A percentile compares a stretch with the other conserved stretches of the same genome.
These are phyloP conservation scores for Pecoramyces ruminantium DNA, from an alignment of 192 early-diverging fungal species.

Conservation along the genomic window DNA sequence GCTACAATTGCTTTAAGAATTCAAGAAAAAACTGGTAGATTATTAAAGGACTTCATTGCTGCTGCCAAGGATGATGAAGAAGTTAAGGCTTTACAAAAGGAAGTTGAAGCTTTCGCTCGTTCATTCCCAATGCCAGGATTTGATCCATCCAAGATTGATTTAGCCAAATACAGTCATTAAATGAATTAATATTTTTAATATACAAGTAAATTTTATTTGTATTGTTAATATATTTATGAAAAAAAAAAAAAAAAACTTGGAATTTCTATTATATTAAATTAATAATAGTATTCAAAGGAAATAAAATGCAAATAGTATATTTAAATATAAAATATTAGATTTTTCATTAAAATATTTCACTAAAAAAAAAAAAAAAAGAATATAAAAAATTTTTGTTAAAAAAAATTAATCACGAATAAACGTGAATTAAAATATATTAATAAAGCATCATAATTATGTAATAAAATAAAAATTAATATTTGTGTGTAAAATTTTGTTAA, in stretches of 20 bases:
- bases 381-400: background rate
- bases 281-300: too few species aligned
- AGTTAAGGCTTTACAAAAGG: constrained; percentile 61
- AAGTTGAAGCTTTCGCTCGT: constrained; percentile 83
- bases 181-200: background rate
- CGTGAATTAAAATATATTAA: background rate
- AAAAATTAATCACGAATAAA: background rate
- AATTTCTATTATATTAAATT: too few species aligned
- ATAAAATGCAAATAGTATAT: too few species aligned
- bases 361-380: background rate
- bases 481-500: too few species aligned
- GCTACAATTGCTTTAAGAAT: constrained; percentile 75
- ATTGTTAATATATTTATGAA: too few species aligned
- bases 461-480: too few species aligned
- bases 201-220: background rate
- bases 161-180: background rate
- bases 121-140: constrained; percentile 98
- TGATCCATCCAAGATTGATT: constrained; percentile 13
- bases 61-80: constrained; percentile 61
- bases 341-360: too few species aligned
- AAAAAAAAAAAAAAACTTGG: too few species aligned
- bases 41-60: constrained; percentile 96
- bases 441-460: too few species aligned
- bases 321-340: too few species aligned
- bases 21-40: constrained; percentile 68